Evolutionary conservation across 148 eudicot species (phyloP), one percentile per base, ranked within the genome.

Genomic region (Cornus suecica): DNA sequence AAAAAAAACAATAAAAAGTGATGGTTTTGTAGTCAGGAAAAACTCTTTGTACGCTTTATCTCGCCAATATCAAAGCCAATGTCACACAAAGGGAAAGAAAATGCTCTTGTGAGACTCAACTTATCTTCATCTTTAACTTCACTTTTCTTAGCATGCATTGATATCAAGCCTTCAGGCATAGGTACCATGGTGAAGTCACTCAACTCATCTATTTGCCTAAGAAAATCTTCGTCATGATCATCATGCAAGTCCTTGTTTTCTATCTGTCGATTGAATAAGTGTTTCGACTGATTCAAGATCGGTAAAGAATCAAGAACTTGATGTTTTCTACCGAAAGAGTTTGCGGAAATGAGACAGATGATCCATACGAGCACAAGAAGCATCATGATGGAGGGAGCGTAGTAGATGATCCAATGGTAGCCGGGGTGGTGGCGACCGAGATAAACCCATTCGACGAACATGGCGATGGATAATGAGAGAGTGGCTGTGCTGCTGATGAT

Each of bases 401-500:
- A 9, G 41, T 70, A 70, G 11, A 51, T 14, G 3, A 70, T 54
- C 74, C 74, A 71, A 28, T 15, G 42, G 41, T 28, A 51, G 2
- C 37, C 73, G 2, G 63, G 73, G 30, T 45, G 73, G 37, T 54
- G 18, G 13, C 30, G 74, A 22, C 74, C 73, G 24, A 42, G 72
- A 22, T 26, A 45, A 22, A 70, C 51, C 73, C 73, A 45, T 28
- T 51, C 73, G 18, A 70, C 26, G 32, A 70, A 26, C 63, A 70
- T 51, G 6, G 65, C 27, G 6, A 62, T 71, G 25, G 63, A 64
- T 30, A 71, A 22, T 22, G 62, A 54, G 74, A 52, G 29, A 52
- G 41, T 71, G 74, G 74, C 74, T 1, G 42, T 54, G 41, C 42
- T 28, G 64, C 74, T 71, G 60, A 71, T 71, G 27, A 71, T 52